A percentile compares a stretch with the other conserved stretches of the same genome.
Conservation (phyloP, 257 asterid species). For the Solanum gracilifrons region DNA sequence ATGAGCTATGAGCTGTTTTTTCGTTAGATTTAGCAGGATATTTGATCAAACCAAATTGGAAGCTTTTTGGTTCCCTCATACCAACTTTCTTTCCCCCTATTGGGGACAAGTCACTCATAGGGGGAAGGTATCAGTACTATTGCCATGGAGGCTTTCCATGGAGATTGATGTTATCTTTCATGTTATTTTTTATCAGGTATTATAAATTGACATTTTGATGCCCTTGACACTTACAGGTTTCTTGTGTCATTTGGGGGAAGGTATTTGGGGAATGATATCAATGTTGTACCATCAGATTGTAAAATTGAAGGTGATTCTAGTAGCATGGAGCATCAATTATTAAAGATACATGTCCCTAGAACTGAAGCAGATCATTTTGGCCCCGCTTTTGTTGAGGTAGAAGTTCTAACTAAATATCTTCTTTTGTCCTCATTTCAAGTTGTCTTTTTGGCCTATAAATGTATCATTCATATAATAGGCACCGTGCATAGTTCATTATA, state of each 20-base stretch:
- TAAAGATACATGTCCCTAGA: conserved; percentile 58
- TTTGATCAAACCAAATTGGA: neutral
- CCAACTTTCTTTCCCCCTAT: neutral
- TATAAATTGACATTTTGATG: neutral
- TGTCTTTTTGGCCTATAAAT: neutral
- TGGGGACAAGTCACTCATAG: neutral
- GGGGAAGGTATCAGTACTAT: neutral
- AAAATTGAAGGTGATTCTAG: conserved; percentile 23
- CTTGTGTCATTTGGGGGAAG: conserved; percentile 75
- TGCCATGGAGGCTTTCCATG: neutral
- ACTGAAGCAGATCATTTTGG: conserved; percentile 48
- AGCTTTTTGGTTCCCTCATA: neutral
- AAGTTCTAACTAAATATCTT: neutral
- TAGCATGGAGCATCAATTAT: conserved; percentile 43
- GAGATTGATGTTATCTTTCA: neutral
- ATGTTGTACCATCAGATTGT: conserved; percentile 30
- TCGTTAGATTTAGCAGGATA: neutral
- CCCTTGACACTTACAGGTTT: conserved; percentile 48
- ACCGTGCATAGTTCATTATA: neutral
- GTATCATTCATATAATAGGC: neutral
- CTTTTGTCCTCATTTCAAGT: neutral
- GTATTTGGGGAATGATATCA: conserved; percentile 44
- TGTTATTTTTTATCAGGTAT: neutral
- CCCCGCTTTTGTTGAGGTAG: conserved; percentile 88
- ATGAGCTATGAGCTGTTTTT: neutral